phyloP scores from a whole-genome alignment of 805 yeast species.

The Candida montana region DNA sequence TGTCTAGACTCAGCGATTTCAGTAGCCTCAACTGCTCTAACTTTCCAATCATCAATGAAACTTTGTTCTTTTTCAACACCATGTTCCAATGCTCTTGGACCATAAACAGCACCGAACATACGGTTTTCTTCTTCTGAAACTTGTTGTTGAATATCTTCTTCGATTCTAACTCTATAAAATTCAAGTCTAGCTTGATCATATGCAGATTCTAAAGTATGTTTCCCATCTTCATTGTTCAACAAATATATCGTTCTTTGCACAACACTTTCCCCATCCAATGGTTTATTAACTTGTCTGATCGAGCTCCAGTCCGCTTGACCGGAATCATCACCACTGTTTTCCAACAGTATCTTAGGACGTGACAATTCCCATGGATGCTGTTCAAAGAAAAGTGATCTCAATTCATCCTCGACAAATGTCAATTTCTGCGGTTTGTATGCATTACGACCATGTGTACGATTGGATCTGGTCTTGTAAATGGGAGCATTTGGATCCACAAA shows the following conservation, averaged over 20 bases:
- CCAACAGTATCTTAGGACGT: conserved; percentile 78
- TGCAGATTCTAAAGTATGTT: conserved; percentile 43
- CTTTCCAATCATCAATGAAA: conserved; percentile 68
- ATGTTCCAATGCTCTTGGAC: conserved; percentile 53
- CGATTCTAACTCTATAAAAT: conserved; percentile 80
- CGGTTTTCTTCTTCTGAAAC: conserved; percentile 76
- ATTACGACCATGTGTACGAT: conserved; percentile 9
- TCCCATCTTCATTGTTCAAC: conserved; percentile 31
- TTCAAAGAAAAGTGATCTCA: conserved; percentile 75
- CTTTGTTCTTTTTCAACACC: conserved; percentile 71
- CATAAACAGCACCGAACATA: conserved; percentile 79
- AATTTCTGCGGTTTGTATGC: conserved; percentile 20
- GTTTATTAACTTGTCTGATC: conserved; percentile 65
- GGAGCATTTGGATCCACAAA: conserved; percentile 8
- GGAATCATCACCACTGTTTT: conserved; percentile 59
- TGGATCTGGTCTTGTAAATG: conserved; percentile 30
- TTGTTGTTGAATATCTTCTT: conserved; percentile 68
- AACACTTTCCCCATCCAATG: conserved; percentile 85
- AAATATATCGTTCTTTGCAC: conserved; percentile 68
- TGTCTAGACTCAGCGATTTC: conserved; percentile 19
- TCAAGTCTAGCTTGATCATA: conserved; percentile 85
- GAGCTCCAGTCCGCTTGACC: conserved; percentile 66
- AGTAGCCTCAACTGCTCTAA: conserved; percentile 61
- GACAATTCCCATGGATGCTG: conserved; percentile 99
- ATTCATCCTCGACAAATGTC: conserved; percentile 55